Evolutionary conservation across 2,329 filamentous ascomycete species (phyloP), one percentile per base, ranked within the genome.

Genomic region (Biscogniauxia mediterranea): DNA sequence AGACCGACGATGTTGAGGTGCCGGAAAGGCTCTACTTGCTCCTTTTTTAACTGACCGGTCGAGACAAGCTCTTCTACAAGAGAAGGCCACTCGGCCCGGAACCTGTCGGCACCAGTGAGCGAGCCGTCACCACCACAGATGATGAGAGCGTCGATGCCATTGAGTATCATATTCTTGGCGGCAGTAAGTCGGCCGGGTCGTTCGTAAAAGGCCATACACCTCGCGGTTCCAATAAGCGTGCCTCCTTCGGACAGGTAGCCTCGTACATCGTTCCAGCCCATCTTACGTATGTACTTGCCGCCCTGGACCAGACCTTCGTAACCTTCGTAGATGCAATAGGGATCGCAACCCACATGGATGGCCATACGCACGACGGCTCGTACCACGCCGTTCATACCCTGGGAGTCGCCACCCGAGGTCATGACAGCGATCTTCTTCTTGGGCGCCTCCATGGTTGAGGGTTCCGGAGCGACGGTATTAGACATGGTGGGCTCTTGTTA

Each of bases 81-180:
- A 52, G 90, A 87, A 2, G 93, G 92, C 95, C 95, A 99, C 75
- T 99, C 95, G 56, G 85, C 81, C 65, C 95, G 87, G 80, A 99
- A 98, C 72, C 87, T 89, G 81, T 99, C 95, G 58, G 95, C 95
- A 73, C 95, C 95, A 11, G 95, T 99, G 72, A 99, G 84, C 67
- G 92, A 96, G 65, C 95, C 95, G 75, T 99, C 95, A 80, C 95
- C 95, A 75, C 95, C 95, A 76, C 94, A 98, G 74, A 99, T 96
- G 71, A 99, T 90, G 70, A 99, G 83, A 58, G 95, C 95, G 75
- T 99, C 93, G 68, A 99, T 98, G 73, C 95, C 95, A 68, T 92
- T 88, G 63, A 92, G 77, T 51, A 99, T 86, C 88, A 99, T 89
- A 81, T 99, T 97, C 83, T 94, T 97, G 61, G 95, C 95, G 1